A percentile compares a stretch with the other conserved stretches of the same genome.
Evolutionary conservation across 2,329 filamentous ascomycete genomes (phyloP).

Genomic region (Aureobasidium melanogenum): DNA sequence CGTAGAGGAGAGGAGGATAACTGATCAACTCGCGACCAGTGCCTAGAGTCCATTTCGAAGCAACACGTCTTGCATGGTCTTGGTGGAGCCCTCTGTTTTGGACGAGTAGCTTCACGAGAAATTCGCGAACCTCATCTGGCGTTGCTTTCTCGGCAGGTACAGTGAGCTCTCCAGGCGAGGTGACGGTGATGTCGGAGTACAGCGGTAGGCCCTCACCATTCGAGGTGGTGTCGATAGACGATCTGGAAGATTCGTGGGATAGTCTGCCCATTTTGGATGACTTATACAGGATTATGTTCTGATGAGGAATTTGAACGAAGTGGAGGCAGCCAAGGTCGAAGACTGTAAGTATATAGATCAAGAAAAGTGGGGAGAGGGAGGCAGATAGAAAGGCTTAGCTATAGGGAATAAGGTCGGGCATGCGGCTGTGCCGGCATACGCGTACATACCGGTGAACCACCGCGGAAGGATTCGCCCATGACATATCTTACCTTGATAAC

Average conservation of each 20-base stretch:
- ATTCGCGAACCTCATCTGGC: constrained; percentile 15
- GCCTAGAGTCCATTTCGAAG: constrained; percentile 15
- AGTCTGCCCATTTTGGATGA: background rate
- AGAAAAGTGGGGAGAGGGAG: background rate
- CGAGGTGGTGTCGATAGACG: background rate
- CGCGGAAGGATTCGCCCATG: background rate
- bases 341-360: background rate
- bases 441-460: background rate
- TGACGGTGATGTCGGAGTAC: background rate
- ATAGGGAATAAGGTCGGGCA: background rate
- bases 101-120: constrained; percentile 8
- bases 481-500: background rate
- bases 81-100: background rate
- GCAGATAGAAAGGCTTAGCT: background rate
- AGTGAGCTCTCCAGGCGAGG: background rate
- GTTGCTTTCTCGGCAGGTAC: constrained; percentile 10
- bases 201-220: background rate
- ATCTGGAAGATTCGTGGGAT: background rate
- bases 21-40: constrained; percentile 15
- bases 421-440: background rate
- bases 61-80: constrained; percentile 12
- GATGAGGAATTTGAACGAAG: no score
- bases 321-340: background rate
- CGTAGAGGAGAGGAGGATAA: constrained; percentile 14
- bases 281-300: no score